Base-by-base conservation (phyloP, 148 eudicot genomes). In the Rhododendron henanense region DNA sequence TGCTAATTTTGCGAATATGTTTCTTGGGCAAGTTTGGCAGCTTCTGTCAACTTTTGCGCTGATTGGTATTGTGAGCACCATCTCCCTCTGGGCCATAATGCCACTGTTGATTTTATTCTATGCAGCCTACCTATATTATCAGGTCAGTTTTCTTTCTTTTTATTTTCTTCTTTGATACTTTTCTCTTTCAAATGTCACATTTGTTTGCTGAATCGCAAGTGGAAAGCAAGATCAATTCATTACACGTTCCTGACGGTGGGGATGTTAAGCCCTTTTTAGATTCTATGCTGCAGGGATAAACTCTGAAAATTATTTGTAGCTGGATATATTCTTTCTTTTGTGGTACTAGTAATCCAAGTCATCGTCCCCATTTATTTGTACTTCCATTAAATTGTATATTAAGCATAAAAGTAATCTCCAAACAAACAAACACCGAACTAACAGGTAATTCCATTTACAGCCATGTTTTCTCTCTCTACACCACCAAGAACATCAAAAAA, bases 41-140 rank as follows among this genome's bases (percentile, higher is more conserved):
- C 88, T 93, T 13, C 88, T 93, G 33, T 93, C 94, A 57, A 93
- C 94, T 59, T 91, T 93, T 84, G 88, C 90, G 51, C 91, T 93
- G 45, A 93, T 93, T 35, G 94, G 93, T 8, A 75, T 91, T 59
- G 93, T 91, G 77, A 93, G 94, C 89, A 89, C 91, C 10, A 82
- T 91, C 86, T 93, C 94, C 41, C 89, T 93, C 35, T 93, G 94
- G 94, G 94, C 91, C 85, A 93, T 93, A 50, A 90, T 93, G 94
- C 94, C 94, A 28, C 94, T 93, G 75, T 89, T 93, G 86, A 90
- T 93, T 83, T 47, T 93, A 84, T 93, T 93, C 71, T 91, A 93
- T 82, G 92, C 93, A 51, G 92, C 94, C 73, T 93, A 93, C 87
- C 86, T 91, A 16, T 93, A 93, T 88, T 93, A 91, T 71, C 94